Evolutionary conservation across 805 yeast genomes (phyloP).

Genomic region (Hanseniaspora clermontiae): DNA sequence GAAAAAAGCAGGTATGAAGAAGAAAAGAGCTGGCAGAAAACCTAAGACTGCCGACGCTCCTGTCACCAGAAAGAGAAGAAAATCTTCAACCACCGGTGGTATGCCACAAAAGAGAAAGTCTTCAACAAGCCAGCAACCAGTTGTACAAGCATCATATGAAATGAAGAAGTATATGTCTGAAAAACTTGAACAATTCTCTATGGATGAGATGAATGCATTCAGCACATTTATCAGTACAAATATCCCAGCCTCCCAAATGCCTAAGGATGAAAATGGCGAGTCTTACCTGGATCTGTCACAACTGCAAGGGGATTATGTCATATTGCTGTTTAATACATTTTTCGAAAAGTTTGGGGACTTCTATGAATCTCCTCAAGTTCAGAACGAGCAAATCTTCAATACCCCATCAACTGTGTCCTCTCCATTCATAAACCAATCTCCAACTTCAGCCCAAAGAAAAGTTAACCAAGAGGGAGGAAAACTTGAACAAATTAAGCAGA

Average conservation of each 20-base stretch:
- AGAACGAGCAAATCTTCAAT: conserved; percentile 10
- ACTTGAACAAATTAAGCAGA: conserved; percentile 58
- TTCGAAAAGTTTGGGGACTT: conserved; percentile 35
- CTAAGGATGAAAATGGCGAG: conserved; percentile 44
- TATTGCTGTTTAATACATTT: conserved; percentile 74
- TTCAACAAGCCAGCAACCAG: conserved; percentile 17
- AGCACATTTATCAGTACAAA: conserved; percentile 9
- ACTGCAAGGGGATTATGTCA: conserved; percentile 68
- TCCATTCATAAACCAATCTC: conserved; percentile 5
- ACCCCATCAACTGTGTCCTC: conserved; percentile 2
- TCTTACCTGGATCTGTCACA: conserved; percentile 93
- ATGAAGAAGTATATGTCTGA: conserved; percentile 93
- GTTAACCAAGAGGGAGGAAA: conserved; percentile 26
- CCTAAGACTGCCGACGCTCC: conserved; percentile 11
- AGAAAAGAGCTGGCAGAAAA: conserved; percentile 25
- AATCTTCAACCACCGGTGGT: conserved; percentile 12
- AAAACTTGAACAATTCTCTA: conserved; percentile 62
- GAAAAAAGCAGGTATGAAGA: conserved; percentile 30
- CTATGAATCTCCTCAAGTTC: conserved; percentile 17
- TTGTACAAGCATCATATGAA: conserved; percentile 64
- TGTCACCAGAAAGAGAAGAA: conserved; percentile 14
- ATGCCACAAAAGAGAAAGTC: conserved; percentile 18
- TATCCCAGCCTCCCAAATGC: conserved; percentile 11
- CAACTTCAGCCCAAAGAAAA: background rate
- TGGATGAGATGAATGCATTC: conserved; percentile 70